Base-by-base conservation (phyloP, 2,329 filamentous ascomycete genomes). In the Paracoccidioides brasiliensis region DNA sequence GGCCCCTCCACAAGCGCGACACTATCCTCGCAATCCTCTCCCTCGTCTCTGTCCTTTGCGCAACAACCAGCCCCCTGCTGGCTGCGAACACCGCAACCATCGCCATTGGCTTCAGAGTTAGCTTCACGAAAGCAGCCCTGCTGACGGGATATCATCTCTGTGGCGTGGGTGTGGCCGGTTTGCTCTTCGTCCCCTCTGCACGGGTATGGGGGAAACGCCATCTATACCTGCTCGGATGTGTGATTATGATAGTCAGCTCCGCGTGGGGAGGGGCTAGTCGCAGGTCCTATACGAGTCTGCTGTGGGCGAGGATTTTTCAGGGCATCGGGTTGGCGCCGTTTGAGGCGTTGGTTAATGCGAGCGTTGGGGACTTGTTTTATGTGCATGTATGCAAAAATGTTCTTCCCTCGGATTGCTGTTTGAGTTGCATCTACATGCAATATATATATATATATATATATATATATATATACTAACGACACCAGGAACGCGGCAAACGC, bases 201-300 rank as follows among this genome's bases (percentile, higher is more conserved):
- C 82, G 90, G 56, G 85, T 96, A 60, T 96, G 88, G 87, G 91
- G 91, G 42, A 96, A 95, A 71, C 80, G 90, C 43, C 91, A 96
- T 73, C 74, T 90, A 14, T 96, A 95, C 68, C 72, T 96, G 32
- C 63, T 94, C 2, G 90, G 89, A 6, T 83, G 84, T 48, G 60
- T 87, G 50, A 77, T 95, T 56, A 78, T 95, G 63, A 79, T 94
- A 44, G 75, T 79, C 45, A 86, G 85, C 56, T 87, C 83, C 61
- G 81, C 80, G 5, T 96, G 90, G 90, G 90, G 81, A 33, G 88
- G 88, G 35, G 81, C 78, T 0, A 82, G 80, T 40, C 78, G 80
- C 9, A 77, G 75, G 42, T 82, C 82, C 67, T 93, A 94, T 68
- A 75, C 72, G 14, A 88, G 82, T 64, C 75, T 96, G 58, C 67